A percentile compares a stretch with the other conserved stretches of the same genome.
These are phyloP conservation scores for Moricandia moricandioides DNA, from an alignment of 345 rosid species.

Conservation along the genomic window DNA sequence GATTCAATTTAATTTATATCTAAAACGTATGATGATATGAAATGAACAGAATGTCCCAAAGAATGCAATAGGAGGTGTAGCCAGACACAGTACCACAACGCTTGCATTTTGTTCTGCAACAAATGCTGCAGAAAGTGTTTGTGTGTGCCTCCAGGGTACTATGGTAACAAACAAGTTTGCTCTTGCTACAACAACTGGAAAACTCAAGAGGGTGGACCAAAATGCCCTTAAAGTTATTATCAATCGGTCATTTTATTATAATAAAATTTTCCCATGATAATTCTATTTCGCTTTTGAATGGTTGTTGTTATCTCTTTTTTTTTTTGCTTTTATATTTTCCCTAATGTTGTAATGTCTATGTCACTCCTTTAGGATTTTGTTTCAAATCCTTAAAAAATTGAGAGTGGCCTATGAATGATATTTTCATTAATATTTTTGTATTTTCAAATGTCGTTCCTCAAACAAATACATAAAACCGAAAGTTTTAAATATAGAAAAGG, in stretches of 20 bases:
- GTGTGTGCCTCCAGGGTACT: constrained; percentile 75
- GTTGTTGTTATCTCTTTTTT: not conserved
- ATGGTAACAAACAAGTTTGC: constrained; percentile 59
- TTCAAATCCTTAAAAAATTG: not conserved
- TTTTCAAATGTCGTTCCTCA: not conserved
- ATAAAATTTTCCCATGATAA: not conserved
- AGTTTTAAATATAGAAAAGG: not conserved
- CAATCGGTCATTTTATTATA: not conserved
- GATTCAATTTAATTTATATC: not conserved
- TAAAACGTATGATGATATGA: not conserved
- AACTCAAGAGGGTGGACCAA: constrained; percentile 68
- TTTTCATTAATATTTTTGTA: not conserved
- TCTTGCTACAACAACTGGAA: constrained; percentile 82
- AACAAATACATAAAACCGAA: not conserved
- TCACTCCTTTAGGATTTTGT: constrained; percentile 36
- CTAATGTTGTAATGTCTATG: constrained; percentile 25
- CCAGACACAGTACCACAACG: constrained; percentile 50
- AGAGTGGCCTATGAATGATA: constrained; percentile 34
- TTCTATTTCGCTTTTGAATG: not conserved
- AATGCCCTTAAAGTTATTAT: constrained; percentile 52
- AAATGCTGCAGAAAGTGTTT: constrained; percentile 70
- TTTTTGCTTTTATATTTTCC: not conserved
- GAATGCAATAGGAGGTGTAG: constrained; percentile 59
- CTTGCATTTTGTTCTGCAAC: constrained; percentile 64
- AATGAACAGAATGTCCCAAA: constrained; percentile 64